These are phyloP conservation scores for Colletotrichum sp. DNA, from an alignment of 2,329 filamentous ascomycete genomes.

Conservation along the genomic window DNA sequence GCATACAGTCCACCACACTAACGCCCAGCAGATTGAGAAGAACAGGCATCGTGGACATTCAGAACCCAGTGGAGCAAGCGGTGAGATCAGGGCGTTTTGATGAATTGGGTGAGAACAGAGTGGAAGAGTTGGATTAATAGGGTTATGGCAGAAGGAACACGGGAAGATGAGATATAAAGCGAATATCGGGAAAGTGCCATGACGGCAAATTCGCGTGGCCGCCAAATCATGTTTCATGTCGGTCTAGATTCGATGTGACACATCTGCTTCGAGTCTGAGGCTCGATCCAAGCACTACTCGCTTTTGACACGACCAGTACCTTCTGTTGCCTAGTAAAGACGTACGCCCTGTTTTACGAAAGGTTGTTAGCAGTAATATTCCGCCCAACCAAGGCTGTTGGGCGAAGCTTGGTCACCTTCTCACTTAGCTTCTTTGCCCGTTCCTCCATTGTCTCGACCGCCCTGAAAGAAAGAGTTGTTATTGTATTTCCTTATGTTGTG, in stretches of 20 bases:
- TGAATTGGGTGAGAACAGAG: constrained; percentile 65
- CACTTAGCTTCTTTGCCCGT: not conserved
- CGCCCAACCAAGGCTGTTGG: not conserved
- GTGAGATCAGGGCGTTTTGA: constrained; percentile 73
- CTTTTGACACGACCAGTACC: not conserved
- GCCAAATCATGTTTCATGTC: not conserved
- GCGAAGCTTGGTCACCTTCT: not conserved
- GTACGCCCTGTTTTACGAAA: not conserved
- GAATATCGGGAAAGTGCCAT: not conserved
- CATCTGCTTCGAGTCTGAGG: not conserved
- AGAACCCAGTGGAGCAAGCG: constrained; percentile 79
- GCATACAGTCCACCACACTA: not conserved
- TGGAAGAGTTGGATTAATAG: constrained; percentile 44
- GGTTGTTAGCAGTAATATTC: not conserved
- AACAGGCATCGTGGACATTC: constrained; percentile 77
- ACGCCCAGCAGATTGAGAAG: constrained; percentile 59
- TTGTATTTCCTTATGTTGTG: not conserved
- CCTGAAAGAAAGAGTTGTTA: not conserved
- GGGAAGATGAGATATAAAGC: not conserved
- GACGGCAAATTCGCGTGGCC: not conserved
- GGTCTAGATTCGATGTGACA: not conserved
- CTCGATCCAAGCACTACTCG: not conserved
- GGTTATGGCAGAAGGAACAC: not conserved
- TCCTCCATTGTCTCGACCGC: not conserved
- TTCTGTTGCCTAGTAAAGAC: not conserved